Base-by-base conservation (phyloP, 257 asterid species). In the Solanum lycopersicoides region DNA sequence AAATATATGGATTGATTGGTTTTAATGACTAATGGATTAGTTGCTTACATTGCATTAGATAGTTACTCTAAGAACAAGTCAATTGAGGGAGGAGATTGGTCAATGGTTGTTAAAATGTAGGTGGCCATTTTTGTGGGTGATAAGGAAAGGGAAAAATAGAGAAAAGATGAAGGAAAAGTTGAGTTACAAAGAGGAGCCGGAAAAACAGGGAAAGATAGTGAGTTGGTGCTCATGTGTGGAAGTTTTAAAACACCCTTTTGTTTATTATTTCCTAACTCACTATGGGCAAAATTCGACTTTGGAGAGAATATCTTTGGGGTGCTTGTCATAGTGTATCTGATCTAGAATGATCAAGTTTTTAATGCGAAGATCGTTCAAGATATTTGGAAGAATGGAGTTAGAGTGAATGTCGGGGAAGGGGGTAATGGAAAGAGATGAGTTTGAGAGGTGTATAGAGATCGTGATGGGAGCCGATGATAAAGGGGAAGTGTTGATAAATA, bases 201-300 rank as follows among this genome's bases (percentile, higher is more conserved):
- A 83, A 84, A 75, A 90, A 15, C 39, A 42, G 15, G 92, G 92
- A 15, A 30, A 44, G 41, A 86, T 88, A 37, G 89, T 87, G 7
- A 85, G 75, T 15, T 90, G 88, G 90, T 88, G 89, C 39, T 88
- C 89, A 15, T 88, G 85, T 21, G 41, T 90, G 1, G 83, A 88
- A 41, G 90, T 90, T 69, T 21, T 56, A 11, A 56, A 18, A 7
- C 4, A 56, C 4, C 11, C n/a, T 56, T 56, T 56, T 56, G 65
- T 56, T 56, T n/a, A 4, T 56, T 56, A 56, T 56, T 18, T 56
- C n/a, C 11, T 56, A 18, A 18, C n/a, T 56, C 91, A 90, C 44
- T 89, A 89, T 83, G 93, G 94, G 83, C 92, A 94, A 94, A 93
- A 56, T 56, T 56, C 4, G 65, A 56, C 4, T 56, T 18, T 56